Evolutionary conservation across 1,139 yeast species (phyloP).

Genomic region (Kodamaea sp.): DNA sequence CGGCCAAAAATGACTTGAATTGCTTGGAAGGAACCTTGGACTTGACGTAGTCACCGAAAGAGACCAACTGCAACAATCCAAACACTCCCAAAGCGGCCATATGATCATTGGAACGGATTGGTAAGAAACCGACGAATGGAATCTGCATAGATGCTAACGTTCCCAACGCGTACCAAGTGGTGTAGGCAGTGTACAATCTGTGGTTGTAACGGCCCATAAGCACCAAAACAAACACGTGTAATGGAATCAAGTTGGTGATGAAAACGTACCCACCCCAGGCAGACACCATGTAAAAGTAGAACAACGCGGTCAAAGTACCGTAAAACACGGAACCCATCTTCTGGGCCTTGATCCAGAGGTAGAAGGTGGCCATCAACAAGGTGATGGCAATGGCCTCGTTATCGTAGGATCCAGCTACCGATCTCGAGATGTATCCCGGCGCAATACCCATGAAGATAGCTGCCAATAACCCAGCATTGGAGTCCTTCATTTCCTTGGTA

Average conservation of each 20-base stretch:
- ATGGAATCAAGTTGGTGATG: slow-evolving; percentile 95
- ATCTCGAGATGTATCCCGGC: slow-evolving; percentile 97
- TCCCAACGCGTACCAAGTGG: slow-evolving; percentile 96
- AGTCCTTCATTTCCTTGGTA: slow-evolving; percentile 87
- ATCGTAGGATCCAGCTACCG: slow-evolving; percentile 98
- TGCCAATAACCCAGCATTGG: slow-evolving; percentile 86
- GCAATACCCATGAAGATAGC: slow-evolving; percentile 97
- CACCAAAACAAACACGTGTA: slow-evolving; percentile 87
- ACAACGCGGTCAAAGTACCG: slow-evolving; percentile 81
- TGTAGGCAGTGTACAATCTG: slow-evolving; percentile 83
- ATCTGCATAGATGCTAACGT: slow-evolving; percentile 98
- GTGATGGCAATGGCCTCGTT: slow-evolving; percentile 99
- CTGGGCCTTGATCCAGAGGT: slow-evolving; percentile 92
- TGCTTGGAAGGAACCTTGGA: slow-evolving; percentile 71
- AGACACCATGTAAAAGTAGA: slow-evolving; percentile 97
- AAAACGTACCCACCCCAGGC: slow-evolving; percentile 99
- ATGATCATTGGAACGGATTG: slow-evolving; percentile 96
- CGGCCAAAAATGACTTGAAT: slow-evolving; percentile 70
- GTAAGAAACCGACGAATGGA: slow-evolving; percentile 96
- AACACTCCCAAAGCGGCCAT: slow-evolving; percentile 98
- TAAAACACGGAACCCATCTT: slow-evolving; percentile 87
- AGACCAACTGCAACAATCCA: slow-evolving; percentile 89
- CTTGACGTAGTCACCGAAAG: slow-evolving; percentile 81
- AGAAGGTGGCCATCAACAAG: slow-evolving; percentile 90
- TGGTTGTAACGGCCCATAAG: slow-evolving; percentile 93